Percentiles rank a stretch among this genome's conserved stretches.
These are phyloP conservation scores for Colletotrichum gloeosporioides DNA, from an alignment of 2,329 filamentous ascomycete genomes.

Conservation along the genomic window DNA sequence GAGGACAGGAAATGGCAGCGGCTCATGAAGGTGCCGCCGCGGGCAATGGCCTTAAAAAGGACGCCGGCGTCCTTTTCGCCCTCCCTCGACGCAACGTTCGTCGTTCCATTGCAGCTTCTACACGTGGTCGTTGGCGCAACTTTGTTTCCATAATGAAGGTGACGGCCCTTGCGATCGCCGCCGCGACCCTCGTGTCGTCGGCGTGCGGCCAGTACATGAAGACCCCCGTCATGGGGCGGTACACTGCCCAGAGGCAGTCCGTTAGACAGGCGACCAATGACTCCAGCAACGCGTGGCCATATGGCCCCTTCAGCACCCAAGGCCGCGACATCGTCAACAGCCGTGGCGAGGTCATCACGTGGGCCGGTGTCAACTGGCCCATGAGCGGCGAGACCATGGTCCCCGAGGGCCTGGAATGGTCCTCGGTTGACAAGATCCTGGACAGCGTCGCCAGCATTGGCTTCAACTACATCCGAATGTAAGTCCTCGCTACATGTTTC, in stretches of 20 bases:
- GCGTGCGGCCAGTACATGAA: constrained; percentile 13
- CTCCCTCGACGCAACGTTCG: background rate
- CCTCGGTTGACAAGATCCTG: constrained; percentile 53
- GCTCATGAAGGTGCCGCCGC: background rate
- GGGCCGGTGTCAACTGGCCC: constrained; percentile 59
- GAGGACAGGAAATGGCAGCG: background rate
- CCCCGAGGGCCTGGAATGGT: constrained; percentile 60
- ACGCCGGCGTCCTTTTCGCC: background rate
- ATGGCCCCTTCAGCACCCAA: constrained; percentile 41
- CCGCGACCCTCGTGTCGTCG: constrained; percentile 10
- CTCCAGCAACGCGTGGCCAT: constrained; percentile 28
- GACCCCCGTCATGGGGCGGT: background rate
- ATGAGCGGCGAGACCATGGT: constrained; percentile 61
- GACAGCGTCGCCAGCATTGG: constrained; percentile 55
- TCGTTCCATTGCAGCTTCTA: background rate
- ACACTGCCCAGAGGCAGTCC: background rate
- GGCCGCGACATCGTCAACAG: constrained; percentile 43
- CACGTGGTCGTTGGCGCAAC: background rate
- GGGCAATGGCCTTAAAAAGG: background rate
- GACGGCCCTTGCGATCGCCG: background rate
- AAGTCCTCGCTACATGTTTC: background rate
- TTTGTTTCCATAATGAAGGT: constrained; percentile 3
- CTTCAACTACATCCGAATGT: constrained; percentile 59
- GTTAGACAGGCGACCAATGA: constrained; percentile 5
- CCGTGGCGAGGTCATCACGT: constrained; percentile 40